phyloP scores from a whole-genome alignment of 352 stramenopile species.

The Phytophthora sp. region DNA sequence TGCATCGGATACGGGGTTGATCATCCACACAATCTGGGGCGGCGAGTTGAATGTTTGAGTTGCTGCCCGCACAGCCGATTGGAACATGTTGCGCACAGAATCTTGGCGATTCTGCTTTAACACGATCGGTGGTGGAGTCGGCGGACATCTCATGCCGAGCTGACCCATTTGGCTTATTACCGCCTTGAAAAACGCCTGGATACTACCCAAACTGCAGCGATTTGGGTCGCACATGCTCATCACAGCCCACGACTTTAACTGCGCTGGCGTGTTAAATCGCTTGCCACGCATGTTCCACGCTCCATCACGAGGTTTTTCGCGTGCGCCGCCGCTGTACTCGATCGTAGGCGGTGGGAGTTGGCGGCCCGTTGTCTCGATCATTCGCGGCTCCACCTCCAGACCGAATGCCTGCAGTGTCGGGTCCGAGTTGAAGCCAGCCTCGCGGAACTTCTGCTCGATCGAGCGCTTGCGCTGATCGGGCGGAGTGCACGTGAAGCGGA shows the following conservation, averaged over 20 bases:
- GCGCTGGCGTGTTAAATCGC: conserved; percentile 47
- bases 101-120: conserved; percentile 40
- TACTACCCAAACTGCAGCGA: conserved; percentile 30
- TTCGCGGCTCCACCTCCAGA: conserved; percentile 54
- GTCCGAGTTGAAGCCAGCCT: conserved; percentile 64
- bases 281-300: conserved; percentile 78
- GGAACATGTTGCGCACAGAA: conserved; percentile 46
- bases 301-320: conserved; percentile 58
- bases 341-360: conserved; percentile 53
- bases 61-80: conserved; percentile 42
- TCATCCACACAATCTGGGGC: conserved; percentile 67
- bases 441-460: conserved; percentile 66
- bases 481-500: conserved; percentile 63
- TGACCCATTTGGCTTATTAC: conserved; percentile 58
- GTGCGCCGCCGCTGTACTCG: conserved; percentile 50
- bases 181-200: conserved; percentile 64
- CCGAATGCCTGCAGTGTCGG: conserved; percentile 63
- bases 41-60: conserved; percentile 28
- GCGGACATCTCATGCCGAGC: conserved; percentile 59
- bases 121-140: conserved; percentile 47
- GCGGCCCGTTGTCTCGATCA: conserved; percentile 58
- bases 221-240: conserved; percentile 61
- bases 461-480: conserved; percentile 60
- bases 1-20: conserved; percentile 53
- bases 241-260: conserved; percentile 53